Percentiles rank a stretch among this genome's conserved stretches.
These are phyloP conservation scores for Fistulifera solaris DNA, from an alignment of 108 stramenopile genomes.

Conservation along the genomic window DNA sequence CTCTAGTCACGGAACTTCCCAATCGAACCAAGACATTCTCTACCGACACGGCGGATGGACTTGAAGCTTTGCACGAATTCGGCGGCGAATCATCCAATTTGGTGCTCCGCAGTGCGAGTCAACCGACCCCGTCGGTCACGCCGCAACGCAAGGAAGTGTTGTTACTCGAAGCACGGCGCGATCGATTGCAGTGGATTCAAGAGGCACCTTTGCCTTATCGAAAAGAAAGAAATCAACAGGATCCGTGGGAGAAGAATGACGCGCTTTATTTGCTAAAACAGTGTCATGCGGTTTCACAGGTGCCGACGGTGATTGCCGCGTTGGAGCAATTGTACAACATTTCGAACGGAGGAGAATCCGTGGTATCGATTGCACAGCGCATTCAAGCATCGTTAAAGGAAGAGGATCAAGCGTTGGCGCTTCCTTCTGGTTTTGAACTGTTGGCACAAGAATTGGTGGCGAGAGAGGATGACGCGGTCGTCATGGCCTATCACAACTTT, in stretches of 20 bases:
- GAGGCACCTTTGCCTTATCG: conserved; percentile 24
- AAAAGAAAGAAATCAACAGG: conserved; percentile 11
- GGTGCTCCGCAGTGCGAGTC: too few relatives aligned
- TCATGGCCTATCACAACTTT: conserved; percentile 28
- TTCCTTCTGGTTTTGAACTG: conserved; percentile 6
- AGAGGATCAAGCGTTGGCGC: conserved; percentile 3
- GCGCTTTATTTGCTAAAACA: conserved; percentile 13
- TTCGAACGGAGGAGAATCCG: not conserved
- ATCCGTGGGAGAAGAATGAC: conserved; percentile 12
- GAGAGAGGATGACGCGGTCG: conserved; percentile 6
- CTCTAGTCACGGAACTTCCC: too few relatives aligned
- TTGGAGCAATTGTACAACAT: conserved; percentile 26
- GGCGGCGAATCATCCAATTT: too few relatives aligned
- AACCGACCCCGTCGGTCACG: conserved; percentile 20
- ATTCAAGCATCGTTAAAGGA: not conserved
- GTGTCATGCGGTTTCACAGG: conserved; percentile 4
- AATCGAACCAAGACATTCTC: too few relatives aligned
- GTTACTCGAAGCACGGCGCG: conserved; percentile 46
- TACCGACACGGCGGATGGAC: too few relatives aligned
- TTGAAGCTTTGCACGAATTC: too few relatives aligned
- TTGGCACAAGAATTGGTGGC: not conserved
- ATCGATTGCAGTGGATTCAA: conserved; percentile 59
- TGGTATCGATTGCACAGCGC: not conserved
- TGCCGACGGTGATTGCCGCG: conserved; percentile 15
- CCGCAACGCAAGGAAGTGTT: conserved; percentile 55